Evolutionary conservation across 2,329 filamentous ascomycete genomes (phyloP), one percentile per base, ranked within the genome.

Genomic region (Parastagonospora avenae): DNA sequence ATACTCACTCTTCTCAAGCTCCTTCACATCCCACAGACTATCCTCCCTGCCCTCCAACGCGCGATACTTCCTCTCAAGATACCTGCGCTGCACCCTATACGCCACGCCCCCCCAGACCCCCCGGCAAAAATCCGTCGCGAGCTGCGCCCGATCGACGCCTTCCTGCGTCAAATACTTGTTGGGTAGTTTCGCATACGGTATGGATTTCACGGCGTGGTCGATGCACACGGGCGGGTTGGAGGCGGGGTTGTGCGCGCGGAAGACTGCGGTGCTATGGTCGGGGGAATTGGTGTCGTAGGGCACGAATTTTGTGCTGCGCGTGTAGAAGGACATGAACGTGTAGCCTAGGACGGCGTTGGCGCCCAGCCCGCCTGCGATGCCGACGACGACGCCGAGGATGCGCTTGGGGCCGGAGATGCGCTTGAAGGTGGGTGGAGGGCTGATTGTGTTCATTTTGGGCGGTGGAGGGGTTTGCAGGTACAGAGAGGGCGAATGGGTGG

Each of bases 41-140:
- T 54, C 53, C 30, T 71, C 64, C 40, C 72, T 40, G 0, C 71
- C 71, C 12, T 62, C 56, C 43, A 74, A 36, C 14, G 53, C 58
- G 12, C 67, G 52, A 50, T 71, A 74, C 62, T 72, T 72, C 45
- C 62, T 64, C 64, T 73, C 72, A 46, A 75, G 41, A 52, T 63
- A 66, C 41, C 67, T 35, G 9, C 73, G 52, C 61, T 75, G 73
- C 28, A 70, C 63, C 35, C 67, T 64, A 46, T 70, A 75, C 28
- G 68, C 73, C 11, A 69, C 47, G 0, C 73, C 73, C 4, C 62
- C 60, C 73, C 73, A 76, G 4, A 76, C 62, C 2, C 72, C 70
- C 12, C 70, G 51, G 45, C 72, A 75, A 41, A 75, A 75, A 16
- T 69, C 68, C 27, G 68, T 73, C 42, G 70, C 72, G 28, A 76